Percentiles rank a stretch among this genome's conserved stretches.
Evolutionary conservation across 164 flowering plant genomes (phyloP).

Genomic region (Kingdonia uniflora): DNA sequence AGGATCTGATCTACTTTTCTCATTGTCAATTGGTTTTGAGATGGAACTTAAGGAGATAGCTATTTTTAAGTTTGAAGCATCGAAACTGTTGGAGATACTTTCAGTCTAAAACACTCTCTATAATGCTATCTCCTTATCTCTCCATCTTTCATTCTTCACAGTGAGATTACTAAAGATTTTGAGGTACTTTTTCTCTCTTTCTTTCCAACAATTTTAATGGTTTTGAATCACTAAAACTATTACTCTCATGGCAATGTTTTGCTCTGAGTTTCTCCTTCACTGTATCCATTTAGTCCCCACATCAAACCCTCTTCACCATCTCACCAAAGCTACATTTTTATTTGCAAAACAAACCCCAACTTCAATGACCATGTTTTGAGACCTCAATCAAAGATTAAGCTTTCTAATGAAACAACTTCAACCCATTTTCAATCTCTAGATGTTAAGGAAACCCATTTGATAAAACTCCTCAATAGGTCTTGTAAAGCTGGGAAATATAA

Average conservation of each 20-base stretch:
- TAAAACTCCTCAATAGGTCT: conserved; percentile 53
- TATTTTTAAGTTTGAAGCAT: too few species aligned
- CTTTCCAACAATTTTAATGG: background rate
- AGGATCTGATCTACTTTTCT: too few species aligned
- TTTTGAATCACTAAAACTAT: background rate
- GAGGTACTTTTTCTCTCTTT: too few species aligned
- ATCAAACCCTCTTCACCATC: conserved; percentile 19
- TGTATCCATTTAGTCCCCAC: conserved; percentile 15
- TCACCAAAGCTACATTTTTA: conserved; percentile 12
- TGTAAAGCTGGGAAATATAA: conserved; percentile 49
- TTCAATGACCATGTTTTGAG: conserved; percentile 10
- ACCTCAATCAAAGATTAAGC: conserved; percentile 14
- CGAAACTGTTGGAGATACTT: too few species aligned
- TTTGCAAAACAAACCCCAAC: conserved; percentile 18
- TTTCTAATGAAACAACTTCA: conserved; percentile 26
- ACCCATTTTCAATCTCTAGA: conserved; percentile 27
- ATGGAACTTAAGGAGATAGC: too few species aligned
- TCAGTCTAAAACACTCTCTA: too few species aligned
- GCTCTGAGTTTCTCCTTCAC: conserved; percentile 24
- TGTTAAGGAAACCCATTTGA: conserved; percentile 43
- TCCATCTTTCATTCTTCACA: too few species aligned
- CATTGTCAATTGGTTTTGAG: too few species aligned
- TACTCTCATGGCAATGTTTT: conserved; percentile 17
- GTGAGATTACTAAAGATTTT: too few species aligned
- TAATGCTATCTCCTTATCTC: too few species aligned